phyloP scores from a whole-genome alignment of 495 filamentous ascomycete genomes.

The Talaromyces stipitatus region DNA sequence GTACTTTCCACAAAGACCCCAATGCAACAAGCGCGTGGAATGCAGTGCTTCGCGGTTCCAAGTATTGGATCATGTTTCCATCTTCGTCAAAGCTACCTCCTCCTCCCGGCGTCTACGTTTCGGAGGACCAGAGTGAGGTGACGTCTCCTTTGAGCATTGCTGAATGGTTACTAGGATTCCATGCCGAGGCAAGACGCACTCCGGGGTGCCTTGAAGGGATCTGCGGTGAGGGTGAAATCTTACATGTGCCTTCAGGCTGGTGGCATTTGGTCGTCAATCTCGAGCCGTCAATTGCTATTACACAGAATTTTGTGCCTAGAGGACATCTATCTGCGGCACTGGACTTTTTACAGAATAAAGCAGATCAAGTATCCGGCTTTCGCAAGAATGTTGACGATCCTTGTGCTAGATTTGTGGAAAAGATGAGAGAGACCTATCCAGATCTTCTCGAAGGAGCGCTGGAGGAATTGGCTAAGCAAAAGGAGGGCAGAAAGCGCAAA shows the following conservation, averaged over 20 bases:
- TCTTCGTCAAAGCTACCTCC: slow-evolving; percentile 50
- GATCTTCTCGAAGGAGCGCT: slow-evolving; percentile 57
- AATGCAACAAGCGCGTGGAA: slow-evolving; percentile 89
- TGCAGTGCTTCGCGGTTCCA: slow-evolving; percentile 80
- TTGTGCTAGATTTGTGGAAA: slow-evolving; percentile 65
- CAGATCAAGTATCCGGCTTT: slow-evolving; percentile 84
- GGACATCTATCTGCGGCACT: slow-evolving; percentile 67
- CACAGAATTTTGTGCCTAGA: slow-evolving; percentile 90
- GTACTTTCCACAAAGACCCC: slow-evolving; percentile 89
- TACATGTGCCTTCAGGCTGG: slow-evolving; percentile 92
- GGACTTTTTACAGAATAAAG: slow-evolving; percentile 73
- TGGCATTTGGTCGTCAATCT: slow-evolving; percentile 96
- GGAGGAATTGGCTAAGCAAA: slow-evolving; percentile 54
- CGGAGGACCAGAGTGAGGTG: slow-evolving; percentile 86
- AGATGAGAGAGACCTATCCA: slow-evolving; percentile 56
- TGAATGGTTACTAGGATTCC: slow-evolving; percentile 90
- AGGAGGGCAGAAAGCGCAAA: slow-evolving; percentile 63
- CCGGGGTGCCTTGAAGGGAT: slow-evolving; percentile 82
- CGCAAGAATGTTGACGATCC: slow-evolving; percentile 63
- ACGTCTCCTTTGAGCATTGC: slow-evolving; percentile 92
- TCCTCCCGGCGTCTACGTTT: slow-evolving; percentile 87
- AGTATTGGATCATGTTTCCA: slow-evolving; percentile 99
- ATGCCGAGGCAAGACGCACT: slow-evolving; percentile 72
- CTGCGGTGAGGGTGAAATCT: slow-evolving; percentile 77
- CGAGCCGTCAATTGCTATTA: slow-evolving; percentile 75